Conservation (phyloP, 805 yeast genomes). For the Saturnispora dispora region DNA sequence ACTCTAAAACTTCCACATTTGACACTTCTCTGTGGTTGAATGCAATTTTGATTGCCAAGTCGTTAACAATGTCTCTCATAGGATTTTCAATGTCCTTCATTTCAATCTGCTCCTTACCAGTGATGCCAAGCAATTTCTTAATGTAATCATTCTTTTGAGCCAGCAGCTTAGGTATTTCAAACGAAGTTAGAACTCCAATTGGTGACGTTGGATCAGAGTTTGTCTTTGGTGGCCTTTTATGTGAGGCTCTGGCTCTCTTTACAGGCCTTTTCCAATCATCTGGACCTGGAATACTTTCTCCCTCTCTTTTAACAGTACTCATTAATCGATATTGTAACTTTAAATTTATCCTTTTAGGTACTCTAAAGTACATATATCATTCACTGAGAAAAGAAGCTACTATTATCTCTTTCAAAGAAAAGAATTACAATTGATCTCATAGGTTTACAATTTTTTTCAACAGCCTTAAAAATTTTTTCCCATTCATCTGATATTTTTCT, state of each 20-base stretch:
- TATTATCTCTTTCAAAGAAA: not conserved
- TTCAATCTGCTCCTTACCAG: constrained; percentile 22
- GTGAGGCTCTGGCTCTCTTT: constrained; percentile 39
- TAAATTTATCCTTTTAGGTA: not conserved
- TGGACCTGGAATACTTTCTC: not conserved
- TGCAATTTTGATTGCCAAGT: constrained; percentile 34
- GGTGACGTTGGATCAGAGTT: constrained; percentile 63
- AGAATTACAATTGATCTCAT: not conserved
- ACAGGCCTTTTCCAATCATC: constrained; percentile 5
- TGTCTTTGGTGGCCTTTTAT: constrained; percentile 35
- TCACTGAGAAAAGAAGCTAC: not conserved
- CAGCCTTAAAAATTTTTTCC: not conserved
- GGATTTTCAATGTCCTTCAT: constrained; percentile 52
- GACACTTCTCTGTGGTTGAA: constrained; percentile 50
- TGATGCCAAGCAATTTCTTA: constrained; percentile 4
- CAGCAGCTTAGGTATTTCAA: constrained; percentile 59
- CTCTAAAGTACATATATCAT: not conserved
- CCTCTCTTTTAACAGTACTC: constrained; percentile 1
- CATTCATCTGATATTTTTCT: not conserved
- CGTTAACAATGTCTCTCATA: constrained; percentile 55
- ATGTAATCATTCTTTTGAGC: constrained; percentile 23
- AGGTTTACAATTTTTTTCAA: not conserved
- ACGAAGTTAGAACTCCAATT: constrained; percentile 58
- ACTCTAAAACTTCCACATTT: constrained; percentile 46
- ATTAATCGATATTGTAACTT: not conserved